A percentile compares a stretch with the other conserved stretches of the same genome.
phyloP scores from a whole-genome alignment of 352 stramenopile species.

The Phytophthora ohioensis region DNA sequence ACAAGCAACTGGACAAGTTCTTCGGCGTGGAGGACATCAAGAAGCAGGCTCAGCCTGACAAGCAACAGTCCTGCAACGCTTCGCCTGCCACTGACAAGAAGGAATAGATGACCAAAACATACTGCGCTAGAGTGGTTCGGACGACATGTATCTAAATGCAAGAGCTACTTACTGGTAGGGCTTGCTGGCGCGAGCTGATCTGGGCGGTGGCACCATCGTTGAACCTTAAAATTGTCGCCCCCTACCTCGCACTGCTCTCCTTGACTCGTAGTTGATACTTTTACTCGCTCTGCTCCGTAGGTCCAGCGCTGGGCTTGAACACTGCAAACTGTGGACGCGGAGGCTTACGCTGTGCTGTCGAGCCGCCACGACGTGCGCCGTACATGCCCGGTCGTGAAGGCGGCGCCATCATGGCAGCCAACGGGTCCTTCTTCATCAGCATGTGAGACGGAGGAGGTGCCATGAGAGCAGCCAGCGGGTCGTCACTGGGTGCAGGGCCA shows the following conservation, averaged over 20 bases:
- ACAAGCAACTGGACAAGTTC: constrained; percentile 88
- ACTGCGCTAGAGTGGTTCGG: constrained; percentile 6
- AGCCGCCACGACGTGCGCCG: constrained; percentile 34
- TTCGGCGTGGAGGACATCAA: constrained; percentile 84
- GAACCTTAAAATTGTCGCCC: not conserved
- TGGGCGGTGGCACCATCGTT: constrained; percentile 1
- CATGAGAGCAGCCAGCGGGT: constrained; percentile 86
- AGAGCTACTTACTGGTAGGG: constrained; percentile 30
- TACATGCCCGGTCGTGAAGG: constrained; percentile 51
- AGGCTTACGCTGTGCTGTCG: constrained; percentile 54
- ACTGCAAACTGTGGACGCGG: constrained; percentile 87
- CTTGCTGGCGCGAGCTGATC: constrained; percentile 3
- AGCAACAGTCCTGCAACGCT: constrained; percentile 16
- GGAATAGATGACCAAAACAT: constrained; percentile 22
- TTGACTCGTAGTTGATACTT: constrained; percentile 15
- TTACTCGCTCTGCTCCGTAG: constrained; percentile 36
- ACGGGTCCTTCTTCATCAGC: constrained; percentile 87
- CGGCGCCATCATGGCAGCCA: constrained; percentile 90
- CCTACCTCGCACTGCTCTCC: constrained; percentile 14
- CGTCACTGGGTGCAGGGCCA: constrained; percentile 44
- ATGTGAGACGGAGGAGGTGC: constrained; percentile 71
- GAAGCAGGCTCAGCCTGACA: constrained; percentile 33
- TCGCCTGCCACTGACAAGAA: constrained; percentile 25
- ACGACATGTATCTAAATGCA: constrained; percentile 46
- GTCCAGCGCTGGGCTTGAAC: constrained; percentile 74